A percentile compares a stretch with the other conserved stretches of the same genome.
Conservation (phyloP, 495 filamentous ascomycete species). For the Pyronema omphalodes region DNA sequence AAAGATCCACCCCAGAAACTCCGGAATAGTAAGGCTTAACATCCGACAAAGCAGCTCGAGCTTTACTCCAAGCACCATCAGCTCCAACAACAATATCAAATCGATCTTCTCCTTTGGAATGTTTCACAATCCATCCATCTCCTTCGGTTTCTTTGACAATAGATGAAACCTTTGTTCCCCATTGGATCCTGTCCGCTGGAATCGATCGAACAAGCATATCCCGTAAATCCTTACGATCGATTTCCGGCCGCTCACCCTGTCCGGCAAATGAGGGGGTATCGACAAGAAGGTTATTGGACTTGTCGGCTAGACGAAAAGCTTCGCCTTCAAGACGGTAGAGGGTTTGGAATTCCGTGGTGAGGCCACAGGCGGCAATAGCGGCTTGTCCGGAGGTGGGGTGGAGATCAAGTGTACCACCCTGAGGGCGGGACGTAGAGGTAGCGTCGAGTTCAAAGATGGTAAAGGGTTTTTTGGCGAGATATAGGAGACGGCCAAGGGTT, state of each 20-base stretch:
- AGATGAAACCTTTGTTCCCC: slow-evolving; percentile 28
- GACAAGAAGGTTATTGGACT: slow-evolving; percentile 17
- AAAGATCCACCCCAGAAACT: slow-evolving; percentile 26
- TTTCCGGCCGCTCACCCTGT: slow-evolving; percentile 27
- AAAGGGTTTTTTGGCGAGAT: slow-evolving; percentile 28
- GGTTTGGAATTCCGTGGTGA: slow-evolving; percentile 33
- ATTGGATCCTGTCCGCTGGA: slow-evolving; percentile 29
- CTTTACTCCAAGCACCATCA: slow-evolving; percentile 42
- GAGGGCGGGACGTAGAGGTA: slow-evolving; percentile 24
- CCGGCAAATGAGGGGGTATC: slow-evolving; percentile 10
- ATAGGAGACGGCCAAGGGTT: slow-evolving; percentile 38
- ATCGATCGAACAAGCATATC: slow-evolving; percentile 26
- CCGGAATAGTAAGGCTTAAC: slow-evolving; percentile 34
- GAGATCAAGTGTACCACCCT: slow-evolving; percentile 40
- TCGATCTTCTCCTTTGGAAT: slow-evolving; percentile 5
- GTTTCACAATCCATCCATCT: slow-evolving; percentile 25
- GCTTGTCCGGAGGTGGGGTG: slow-evolving; percentile 33
- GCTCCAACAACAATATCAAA: slow-evolving; percentile 43
- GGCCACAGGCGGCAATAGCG: slow-evolving; percentile 34
- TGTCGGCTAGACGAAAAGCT: slow-evolving; percentile 23
- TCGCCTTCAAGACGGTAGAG: slow-evolving; percentile 29
- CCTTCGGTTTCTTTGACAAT: slow-evolving; percentile 10
- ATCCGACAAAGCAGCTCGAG: slow-evolving; percentile 32
- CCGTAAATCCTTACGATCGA: slow-evolving; percentile 27
- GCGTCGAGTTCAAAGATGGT: slow-evolving; percentile 37